Evolutionary conservation across 2,329 filamentous ascomycete species (phyloP).

Genomic region (Alternaria longipes): DNA sequence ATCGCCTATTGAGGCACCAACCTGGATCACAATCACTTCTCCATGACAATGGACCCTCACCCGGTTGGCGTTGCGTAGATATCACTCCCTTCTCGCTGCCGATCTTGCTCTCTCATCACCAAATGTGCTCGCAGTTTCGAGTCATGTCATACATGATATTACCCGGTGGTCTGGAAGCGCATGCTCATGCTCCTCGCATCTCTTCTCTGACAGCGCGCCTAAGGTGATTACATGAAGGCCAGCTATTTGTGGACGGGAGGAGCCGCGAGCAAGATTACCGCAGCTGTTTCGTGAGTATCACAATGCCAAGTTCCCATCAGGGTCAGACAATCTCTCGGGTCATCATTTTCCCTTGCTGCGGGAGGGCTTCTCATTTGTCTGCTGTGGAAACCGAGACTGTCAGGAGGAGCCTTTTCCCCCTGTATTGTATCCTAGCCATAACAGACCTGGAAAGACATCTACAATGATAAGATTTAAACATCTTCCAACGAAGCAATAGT

Average conservation of each 20-base stretch:
- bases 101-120: not conserved
- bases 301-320: not conserved
- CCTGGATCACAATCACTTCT: no score
- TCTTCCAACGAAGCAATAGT: not conserved
- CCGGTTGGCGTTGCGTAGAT: no score
- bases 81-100: not conserved
- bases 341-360: not conserved
- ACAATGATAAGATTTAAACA: not conserved
- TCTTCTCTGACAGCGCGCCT: not conserved
- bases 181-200: not conserved
- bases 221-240: not conserved
- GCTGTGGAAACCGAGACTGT: not conserved
- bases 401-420: not conserved
- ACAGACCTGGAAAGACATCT: not conserved
- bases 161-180: not conserved
- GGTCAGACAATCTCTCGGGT: not conserved
- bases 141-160: not conserved
- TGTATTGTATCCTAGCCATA: not conserved
- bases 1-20: not conserved
- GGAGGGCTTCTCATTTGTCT: not conserved
- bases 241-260: conserved; percentile 1
- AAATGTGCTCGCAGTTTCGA: not conserved
- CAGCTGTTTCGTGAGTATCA: not conserved
- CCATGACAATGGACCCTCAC: no score
- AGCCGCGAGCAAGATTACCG: not conserved